phyloP scores from a whole-genome alignment of 768 basidiomycete species.

The Auricularia heimuer region DNA sequence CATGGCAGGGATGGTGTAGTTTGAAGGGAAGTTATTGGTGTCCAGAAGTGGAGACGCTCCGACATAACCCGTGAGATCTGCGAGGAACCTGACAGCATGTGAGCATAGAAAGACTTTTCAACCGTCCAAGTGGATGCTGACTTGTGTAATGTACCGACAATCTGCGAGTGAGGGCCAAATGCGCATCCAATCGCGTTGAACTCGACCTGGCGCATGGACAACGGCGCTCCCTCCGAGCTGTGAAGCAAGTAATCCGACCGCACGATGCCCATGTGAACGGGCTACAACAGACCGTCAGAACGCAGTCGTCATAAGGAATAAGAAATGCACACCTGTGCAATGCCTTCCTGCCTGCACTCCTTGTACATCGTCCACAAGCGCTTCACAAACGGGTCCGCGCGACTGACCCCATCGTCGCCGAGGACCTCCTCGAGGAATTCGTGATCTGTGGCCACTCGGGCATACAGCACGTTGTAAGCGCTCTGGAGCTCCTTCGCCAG shows the following conservation, averaged over 20 bases:
- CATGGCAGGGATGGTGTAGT: constrained; percentile 59
- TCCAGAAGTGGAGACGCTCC: constrained; percentile 42
- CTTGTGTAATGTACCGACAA: constrained; percentile 66
- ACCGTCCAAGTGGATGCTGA: constrained; percentile 20
- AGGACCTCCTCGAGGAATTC: constrained; percentile 76
- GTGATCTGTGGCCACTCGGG: constrained; percentile 68
- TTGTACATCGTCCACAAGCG: constrained; percentile 85
- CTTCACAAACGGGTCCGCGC: constrained; percentile 80
- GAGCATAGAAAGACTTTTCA: background rate
- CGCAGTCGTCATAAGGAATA: background rate
- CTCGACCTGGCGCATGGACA: constrained; percentile 87
- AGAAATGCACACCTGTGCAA: constrained; percentile 37
- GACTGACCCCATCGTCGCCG: constrained; percentile 68
- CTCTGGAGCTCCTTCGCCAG: constrained; percentile 59
- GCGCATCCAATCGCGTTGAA: constrained; percentile 96
- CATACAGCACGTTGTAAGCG: constrained; percentile 77
- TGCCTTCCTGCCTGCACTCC: constrained; percentile 51
- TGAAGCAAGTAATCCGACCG: constrained; percentile 93
- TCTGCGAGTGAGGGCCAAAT: constrained; percentile 72
- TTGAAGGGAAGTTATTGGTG: constrained; percentile 55
- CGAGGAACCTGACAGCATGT: constrained; percentile 46
- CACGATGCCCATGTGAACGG: constrained; percentile 80
- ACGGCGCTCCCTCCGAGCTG: constrained; percentile 23
- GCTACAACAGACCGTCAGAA: constrained; percentile 31
- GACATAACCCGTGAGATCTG: constrained; percentile 58